phyloP scores from a whole-genome alignment of 768 basidiomycete genomes.

The Boletellus emodensis region DNA sequence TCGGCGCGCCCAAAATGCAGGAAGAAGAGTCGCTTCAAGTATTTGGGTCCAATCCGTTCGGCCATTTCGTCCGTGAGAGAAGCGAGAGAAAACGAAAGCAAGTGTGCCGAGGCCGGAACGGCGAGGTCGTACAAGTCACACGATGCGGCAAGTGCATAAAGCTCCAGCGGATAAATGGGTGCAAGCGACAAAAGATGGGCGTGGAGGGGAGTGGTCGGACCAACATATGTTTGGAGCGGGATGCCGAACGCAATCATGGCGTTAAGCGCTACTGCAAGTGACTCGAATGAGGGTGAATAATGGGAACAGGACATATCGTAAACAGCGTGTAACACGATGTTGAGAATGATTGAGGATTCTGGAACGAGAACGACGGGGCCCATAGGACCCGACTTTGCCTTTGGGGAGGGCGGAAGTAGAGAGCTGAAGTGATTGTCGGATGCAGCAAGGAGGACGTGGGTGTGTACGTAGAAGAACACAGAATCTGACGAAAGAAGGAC shows the following conservation, averaged over 20 bases:
- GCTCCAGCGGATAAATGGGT: slow-evolving; percentile 62
- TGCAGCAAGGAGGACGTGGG: slow-evolving; percentile 48
- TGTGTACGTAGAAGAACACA: slow-evolving; percentile 83
- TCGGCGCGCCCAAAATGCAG: slow-evolving; percentile 80
- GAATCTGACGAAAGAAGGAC: slow-evolving; percentile 68
- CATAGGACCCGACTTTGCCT: slow-evolving; percentile 37
- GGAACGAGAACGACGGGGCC: slow-evolving; percentile 56
- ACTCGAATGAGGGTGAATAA: slow-evolving; percentile 64
- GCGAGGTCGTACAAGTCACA: slow-evolving; percentile 71
- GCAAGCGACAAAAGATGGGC: slow-evolving; percentile 62
- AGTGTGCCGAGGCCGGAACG: slow-evolving; percentile 67
- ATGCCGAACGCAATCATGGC: slow-evolving; percentile 60
- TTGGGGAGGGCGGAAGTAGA: slow-evolving; percentile 45
- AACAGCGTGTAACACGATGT: slow-evolving; percentile 67
- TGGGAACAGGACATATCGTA: slow-evolving; percentile 73
- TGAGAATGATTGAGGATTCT: slow-evolving; percentile 60
- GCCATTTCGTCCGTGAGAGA: slow-evolving; percentile 69
- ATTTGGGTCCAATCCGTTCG: slow-evolving; percentile 65
- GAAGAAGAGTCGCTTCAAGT: slow-evolving; percentile 79
- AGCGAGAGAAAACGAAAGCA: slow-evolving; percentile 67
- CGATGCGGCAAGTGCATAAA: slow-evolving; percentile 67
- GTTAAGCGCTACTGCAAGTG: slow-evolving; percentile 53
- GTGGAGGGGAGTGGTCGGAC: slow-evolving; percentile 54
- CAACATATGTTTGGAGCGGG: slow-evolving; percentile 42
- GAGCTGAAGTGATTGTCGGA: slow-evolving; percentile 65